Evolutionary conservation across 768 basidiomycete species (phyloP), one percentile per base, ranked within the genome.

Genomic region (Termitomyces sp.): DNA sequence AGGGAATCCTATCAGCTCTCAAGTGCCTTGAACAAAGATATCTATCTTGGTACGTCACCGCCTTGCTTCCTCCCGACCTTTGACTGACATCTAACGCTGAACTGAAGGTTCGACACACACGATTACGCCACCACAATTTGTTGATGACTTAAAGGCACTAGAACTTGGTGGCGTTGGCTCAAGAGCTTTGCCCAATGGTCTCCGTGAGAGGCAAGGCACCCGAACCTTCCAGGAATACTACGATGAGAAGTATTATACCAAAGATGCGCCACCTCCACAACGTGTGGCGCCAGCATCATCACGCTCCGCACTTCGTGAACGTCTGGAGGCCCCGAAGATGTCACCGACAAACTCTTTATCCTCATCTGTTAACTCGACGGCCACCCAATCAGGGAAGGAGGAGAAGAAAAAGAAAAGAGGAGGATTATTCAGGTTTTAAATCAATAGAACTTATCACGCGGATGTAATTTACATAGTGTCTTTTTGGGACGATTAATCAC

Each of bases 111-210:
- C 97, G 4, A 95, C 94, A 5, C 94, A 98, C 68, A 76, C 86
- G 9, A 64, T 87, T 54, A 94, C 92, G 1, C 95, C 97, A 2
- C 84, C 86, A 36, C 76, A 84, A 27, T 96, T 97, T 68, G 74
- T 95, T 48, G 87, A 89, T 58, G 94, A 98, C 68, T 78, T 98
- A 57, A 90, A 90, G 69, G 85, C 88, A 20, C 78, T 99, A 16
- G 94, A 94, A 44, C 75, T 93, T 31, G 85, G 86, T n/a, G 94
- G 95, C 7, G 83, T 90, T 22, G 94, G 94, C 20, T 92, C 90
- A 6, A 78, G 77, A 55, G 79, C 84, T 16, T 60, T 84, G 31
- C 88, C 89, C 5, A 91, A 90, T 61, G 90, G 90, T 10, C 68
- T 90, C 9, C 73, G 77, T 29, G 81, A 84, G 47, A 68, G 70